Base-by-base conservation (phyloP, 2,329 filamentous ascomycete species). In the Diaporthe longicolla region DNA sequence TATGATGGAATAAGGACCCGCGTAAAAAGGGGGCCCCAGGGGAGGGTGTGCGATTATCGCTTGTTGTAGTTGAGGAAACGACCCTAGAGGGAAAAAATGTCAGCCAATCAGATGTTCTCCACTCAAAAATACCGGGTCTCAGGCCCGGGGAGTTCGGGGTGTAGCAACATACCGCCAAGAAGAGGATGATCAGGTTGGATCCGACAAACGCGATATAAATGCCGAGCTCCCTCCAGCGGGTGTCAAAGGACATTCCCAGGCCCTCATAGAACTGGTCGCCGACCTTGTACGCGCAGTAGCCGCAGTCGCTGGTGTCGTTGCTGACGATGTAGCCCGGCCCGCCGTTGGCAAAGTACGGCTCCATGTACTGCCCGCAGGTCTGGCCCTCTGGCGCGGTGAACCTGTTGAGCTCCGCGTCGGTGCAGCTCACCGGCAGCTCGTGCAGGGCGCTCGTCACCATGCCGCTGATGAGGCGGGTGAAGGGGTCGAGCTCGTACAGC, bases 401-500 rank as follows among this genome's bases (percentile, higher is more conserved):
- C 1, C 77, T 79, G 79, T 93, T 94, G 75, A 93, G 86, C 82
- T 97, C 94, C 4, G 74, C 45, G 0, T 85, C 50, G 1, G 80
- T 84, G 82, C 94, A 97, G 6, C 82, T 79, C 0, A 97, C 94
- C 0, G 85, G 79, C 9, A 89, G 86, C 1, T 86, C 89, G 78
- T 95, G 92, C 8, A 97, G 88, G 76, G 94, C 94, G 0, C 94
- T 95, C 3, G 93, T 92, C 21, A 95, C 90, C 87, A 95, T 94
- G 72, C 94, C 94, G 65, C 92, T 88, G 78, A 97, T 94, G 40
- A 97, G 89, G 9, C 94, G 91, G 0, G 94, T 97, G 82, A 97
- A 95, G 3, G 94, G 94, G 80, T 95, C 92, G 21, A 97, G 90
- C 82, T 96, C 87, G 85, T 95, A 95, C 10, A 97, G 87, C 94